Evolutionary conservation across 2,329 filamentous ascomycete genomes (phyloP), one percentile per base, ranked within the genome.

Genomic region (Claviceps pusilla): DNA sequence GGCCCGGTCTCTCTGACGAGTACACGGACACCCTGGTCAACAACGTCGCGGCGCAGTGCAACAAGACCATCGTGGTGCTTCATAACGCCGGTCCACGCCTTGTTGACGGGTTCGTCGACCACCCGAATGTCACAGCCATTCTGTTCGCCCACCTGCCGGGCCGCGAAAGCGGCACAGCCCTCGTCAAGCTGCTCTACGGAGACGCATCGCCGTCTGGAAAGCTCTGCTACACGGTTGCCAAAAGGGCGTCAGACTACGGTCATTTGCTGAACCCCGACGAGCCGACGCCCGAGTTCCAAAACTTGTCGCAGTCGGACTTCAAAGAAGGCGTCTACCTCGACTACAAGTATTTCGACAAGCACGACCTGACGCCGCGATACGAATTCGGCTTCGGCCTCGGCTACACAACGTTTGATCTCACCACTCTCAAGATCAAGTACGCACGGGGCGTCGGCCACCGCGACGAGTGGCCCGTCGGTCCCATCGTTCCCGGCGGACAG

Each of bases 61-160:
- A 70, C 57, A 83, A 80, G 57, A 84, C 82, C 1, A 72, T 86
- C 19, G 82, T 85, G 0, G 70, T 84, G 0, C 71, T 85, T 5
- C 82, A 86, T 65, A 84, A 83, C 46, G 79, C 80, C 1, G 82
- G 82, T 67, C 70, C 76, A 19, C 73, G 82, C 1, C 64, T 82
- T 0, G 76, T 85, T 0, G 81, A 84, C 56, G 68, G 70, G 1
- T 86, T 79, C 70, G 71, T 80, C 56, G 76, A 84, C 50, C 75
- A 86, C 55, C 68, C 73, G 7, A 85, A 86, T 57, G 75, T 86
- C 39, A 84, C 80, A 0, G 80, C 76, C 1, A 69, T 86, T 16
- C 71, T 86, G 0, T 80, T 80, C 58, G 82, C 79, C 4, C 82
- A 84, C 60, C 69, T 84, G 0, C 82, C 82, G 0, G 83, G 83